Conservation (phyloP, 192 early-diverging fungal genomes). For the Lobosporangium transversale region DNA sequence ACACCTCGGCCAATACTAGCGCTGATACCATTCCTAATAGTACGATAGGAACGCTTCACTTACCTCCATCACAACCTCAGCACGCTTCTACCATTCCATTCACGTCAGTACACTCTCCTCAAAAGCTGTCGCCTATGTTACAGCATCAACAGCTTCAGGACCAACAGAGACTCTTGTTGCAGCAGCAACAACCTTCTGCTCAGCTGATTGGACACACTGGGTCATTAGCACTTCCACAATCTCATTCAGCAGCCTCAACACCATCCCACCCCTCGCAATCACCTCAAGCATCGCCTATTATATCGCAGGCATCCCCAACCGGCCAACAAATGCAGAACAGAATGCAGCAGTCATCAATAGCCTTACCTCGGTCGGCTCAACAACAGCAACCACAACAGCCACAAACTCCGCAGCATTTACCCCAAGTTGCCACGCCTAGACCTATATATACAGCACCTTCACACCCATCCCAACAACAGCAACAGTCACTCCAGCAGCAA, state of each 20-base stretch:
- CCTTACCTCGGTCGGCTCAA: not conserved
- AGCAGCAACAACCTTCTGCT: slow-evolving; percentile 21
- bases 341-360: not conserved
- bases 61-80: too few relatives aligned
- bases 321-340: slow-evolving; percentile 13
- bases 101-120: slow-evolving; percentile 8
- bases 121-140: slow-evolving; percentile 15
- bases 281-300: slow-evolving; percentile 8
- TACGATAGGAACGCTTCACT: slow-evolving; percentile 1
- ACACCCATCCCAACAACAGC: slow-evolving; percentile 17
- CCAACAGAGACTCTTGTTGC: slow-evolving; percentile 2
- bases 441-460: slow-evolving; percentile 2
- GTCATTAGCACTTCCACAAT: too few relatives aligned
- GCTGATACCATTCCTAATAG: too few relatives aligned
- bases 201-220: too few relatives aligned
- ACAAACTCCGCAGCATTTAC: slow-evolving; percentile 18
- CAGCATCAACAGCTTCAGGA: slow-evolving; percentile 21
- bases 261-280: slow-evolving; percentile 10
- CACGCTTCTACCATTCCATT: too few relatives aligned
- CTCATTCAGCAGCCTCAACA: too few relatives aligned
- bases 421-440: not conserved
- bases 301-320: slow-evolving; percentile 3
- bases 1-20: not conserved
- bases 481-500: slow-evolving; percentile 5
- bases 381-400: slow-evolving; percentile 4